Evolutionary conservation across 1,284 basidiomycete species (phyloP).

Genomic region (Cryptococcus sp.): DNA sequence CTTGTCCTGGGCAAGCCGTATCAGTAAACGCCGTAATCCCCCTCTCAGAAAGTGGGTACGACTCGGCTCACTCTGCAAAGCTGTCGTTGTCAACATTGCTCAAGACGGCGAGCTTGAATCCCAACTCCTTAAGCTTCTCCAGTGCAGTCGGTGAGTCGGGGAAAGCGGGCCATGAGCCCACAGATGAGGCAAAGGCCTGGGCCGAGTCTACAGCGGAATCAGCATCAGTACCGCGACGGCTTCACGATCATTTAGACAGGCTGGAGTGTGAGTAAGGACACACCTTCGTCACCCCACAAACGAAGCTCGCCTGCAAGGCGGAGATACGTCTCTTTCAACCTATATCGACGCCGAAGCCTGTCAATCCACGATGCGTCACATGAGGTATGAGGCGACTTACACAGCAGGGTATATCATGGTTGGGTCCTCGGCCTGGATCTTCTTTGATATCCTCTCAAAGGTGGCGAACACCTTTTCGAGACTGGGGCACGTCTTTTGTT

Average conservation of each 20-base stretch:
- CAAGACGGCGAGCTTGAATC: constrained; percentile 36
- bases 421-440: constrained; percentile 33
- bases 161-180: constrained; percentile 42
- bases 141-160: constrained; percentile 35
- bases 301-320: constrained; percentile 8
- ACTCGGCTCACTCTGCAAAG: constrained; percentile 32
- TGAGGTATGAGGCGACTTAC: constrained; percentile 17
- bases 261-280: neutral
- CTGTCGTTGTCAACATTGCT: constrained; percentile 40
- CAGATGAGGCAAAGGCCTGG: constrained; percentile 28
- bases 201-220: constrained; percentile 21
- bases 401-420: constrained; percentile 36
- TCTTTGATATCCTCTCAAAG: constrained; percentile 26
- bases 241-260: neutral
- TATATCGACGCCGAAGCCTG: neutral
- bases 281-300: constrained; percentile 15
- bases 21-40: neutral
- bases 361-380: neutral
- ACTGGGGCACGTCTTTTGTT: constrained; percentile 24
- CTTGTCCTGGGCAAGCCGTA: constrained; percentile 23
- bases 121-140: constrained; percentile 25
- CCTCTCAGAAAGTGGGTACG: neutral
- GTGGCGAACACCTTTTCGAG: constrained; percentile 20
- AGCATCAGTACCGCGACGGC: neutral
- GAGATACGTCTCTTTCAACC: constrained; percentile 14